phyloP scores from a whole-genome alignment of 768 basidiomycete species.

The Lactarius trivialis region DNA sequence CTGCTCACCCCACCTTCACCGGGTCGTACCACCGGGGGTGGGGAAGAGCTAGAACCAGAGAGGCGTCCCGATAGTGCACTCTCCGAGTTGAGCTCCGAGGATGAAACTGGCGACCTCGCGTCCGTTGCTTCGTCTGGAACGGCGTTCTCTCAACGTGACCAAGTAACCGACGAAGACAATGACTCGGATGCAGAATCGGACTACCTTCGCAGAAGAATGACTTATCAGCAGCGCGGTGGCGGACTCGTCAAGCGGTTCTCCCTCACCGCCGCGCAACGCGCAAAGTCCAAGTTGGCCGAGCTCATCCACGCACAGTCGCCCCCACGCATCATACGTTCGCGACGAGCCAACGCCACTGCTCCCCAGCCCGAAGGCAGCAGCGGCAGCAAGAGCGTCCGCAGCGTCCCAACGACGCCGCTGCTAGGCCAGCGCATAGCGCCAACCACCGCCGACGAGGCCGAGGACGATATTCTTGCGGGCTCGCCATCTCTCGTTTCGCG shows the following conservation, averaged over 20 bases:
- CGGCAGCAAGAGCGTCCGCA: background rate
- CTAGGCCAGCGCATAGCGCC: background rate
- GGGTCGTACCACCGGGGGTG: background rate
- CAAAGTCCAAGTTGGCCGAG: conserved; percentile 22
- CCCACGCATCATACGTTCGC: conserved; percentile 4
- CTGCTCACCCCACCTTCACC: background rate
- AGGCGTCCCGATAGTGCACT: conserved; percentile 27
- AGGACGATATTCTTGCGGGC: background rate
- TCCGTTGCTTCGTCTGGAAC: conserved; percentile 51
- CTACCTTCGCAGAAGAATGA: conserved; percentile 15
- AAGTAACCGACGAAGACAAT: conserved; percentile 21
- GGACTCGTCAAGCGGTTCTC: conserved; percentile 23
- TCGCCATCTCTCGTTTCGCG: background rate
- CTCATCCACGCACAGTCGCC: conserved; percentile 9
- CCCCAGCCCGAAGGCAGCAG: background rate
- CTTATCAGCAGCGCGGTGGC: background rate
- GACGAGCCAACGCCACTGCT: background rate
- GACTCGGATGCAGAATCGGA: conserved; percentile 20
- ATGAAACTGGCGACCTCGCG: conserved; percentile 40
- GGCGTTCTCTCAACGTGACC: conserved; percentile 30
- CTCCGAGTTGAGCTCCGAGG: conserved; percentile 28
- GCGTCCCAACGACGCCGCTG: conserved; percentile 16
- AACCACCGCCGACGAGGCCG: background rate
- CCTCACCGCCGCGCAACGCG: conserved; percentile 21
- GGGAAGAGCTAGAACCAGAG: conserved; percentile 31